Conservation (phyloP, 2,329 filamentous ascomycete genomes). For the Aspergillus neoniger region DNA sequence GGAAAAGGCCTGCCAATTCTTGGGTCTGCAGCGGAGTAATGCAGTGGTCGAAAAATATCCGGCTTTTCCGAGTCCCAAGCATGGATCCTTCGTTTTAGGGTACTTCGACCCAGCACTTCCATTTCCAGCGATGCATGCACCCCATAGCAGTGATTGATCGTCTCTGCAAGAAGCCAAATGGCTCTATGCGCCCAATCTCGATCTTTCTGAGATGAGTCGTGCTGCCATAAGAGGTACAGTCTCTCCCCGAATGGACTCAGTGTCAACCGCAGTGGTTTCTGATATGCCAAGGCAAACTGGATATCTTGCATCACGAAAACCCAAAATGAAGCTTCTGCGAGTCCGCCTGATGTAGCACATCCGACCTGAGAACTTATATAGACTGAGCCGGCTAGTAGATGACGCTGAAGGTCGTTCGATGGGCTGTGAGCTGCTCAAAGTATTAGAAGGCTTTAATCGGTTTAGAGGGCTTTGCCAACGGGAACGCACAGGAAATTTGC, state of each 20-base stretch:
- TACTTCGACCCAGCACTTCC: constrained; percentile 19
- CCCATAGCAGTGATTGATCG: constrained; percentile 37
- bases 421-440: constrained; percentile 30
- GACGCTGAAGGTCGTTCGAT: constrained; percentile 36
- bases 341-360: constrained; percentile 34
- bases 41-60: constrained; percentile 33
- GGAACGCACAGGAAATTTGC: constrained; percentile 36
- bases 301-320: constrained; percentile 41
- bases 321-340: constrained; percentile 40
- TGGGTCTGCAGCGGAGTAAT: constrained; percentile 31
- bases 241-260: constrained; percentile 35
- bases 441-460: constrained; percentile 13
- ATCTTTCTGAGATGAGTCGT: constrained; percentile 27
- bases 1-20: constrained; percentile 34
- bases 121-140: constrained; percentile 22
- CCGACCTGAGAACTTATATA: constrained; percentile 39
- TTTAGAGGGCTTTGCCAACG: neutral
- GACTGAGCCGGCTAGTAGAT: constrained; percentile 38
- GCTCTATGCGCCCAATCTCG: constrained; percentile 38
- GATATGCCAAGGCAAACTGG: constrained; percentile 36
- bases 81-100: constrained; percentile 28
- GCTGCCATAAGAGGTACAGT: constrained; percentile 31
- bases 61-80: constrained; percentile 33
- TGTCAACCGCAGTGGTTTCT: constrained; percentile 34
- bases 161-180: constrained; percentile 37